Conservation (phyloP, 1,139 yeast genomes). For the Suhomyces coccinellae region DNA sequence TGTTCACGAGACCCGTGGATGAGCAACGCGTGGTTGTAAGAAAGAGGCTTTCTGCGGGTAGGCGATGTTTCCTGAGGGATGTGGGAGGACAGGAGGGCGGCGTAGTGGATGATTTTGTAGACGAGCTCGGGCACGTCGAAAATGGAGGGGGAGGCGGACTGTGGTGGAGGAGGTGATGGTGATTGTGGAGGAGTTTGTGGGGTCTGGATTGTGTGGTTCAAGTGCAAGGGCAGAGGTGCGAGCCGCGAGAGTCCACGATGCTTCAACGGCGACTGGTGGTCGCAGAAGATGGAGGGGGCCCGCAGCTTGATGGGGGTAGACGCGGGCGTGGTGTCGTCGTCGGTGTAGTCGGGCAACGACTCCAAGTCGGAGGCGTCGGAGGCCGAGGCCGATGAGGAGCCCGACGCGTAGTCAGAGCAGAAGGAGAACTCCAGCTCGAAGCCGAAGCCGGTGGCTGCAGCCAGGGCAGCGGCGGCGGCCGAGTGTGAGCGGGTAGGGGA, state of each 20-base stretch:
- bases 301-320: slow-evolving; percentile 24
- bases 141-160: slow-evolving; percentile 39
- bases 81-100: slow-evolving; percentile 49
- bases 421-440: slow-evolving; percentile 21
- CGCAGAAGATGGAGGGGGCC: not conserved
- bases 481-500: slow-evolving; percentile 2
- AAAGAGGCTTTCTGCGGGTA: slow-evolving; percentile 64
- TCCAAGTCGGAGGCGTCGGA: slow-evolving; percentile 32
- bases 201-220: not conserved
- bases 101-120: slow-evolving; percentile 55
- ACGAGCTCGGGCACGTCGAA: slow-evolving; percentile 80
- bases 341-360: slow-evolving; percentile 39
- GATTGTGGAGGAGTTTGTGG: not conserved
- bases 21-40: slow-evolving; percentile 54
- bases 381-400: slow-evolving; percentile 4
- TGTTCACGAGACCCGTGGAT: slow-evolving; percentile 50
- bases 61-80: slow-evolving; percentile 64
- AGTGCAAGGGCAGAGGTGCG: slow-evolving; percentile 25
- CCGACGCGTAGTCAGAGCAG: slow-evolving; percentile 11
- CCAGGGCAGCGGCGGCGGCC: not conserved
- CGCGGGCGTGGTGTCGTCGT: slow-evolving; percentile 34
- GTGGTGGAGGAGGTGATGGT: not conserved
- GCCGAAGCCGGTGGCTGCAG: too few species aligned
- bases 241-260: not conserved
- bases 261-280: not conserved